Evolutionary conservation across 306 rosid genomes (phyloP), one percentile per base, ranked within the genome.

Genomic region (Albizia julibrissin): DNA sequence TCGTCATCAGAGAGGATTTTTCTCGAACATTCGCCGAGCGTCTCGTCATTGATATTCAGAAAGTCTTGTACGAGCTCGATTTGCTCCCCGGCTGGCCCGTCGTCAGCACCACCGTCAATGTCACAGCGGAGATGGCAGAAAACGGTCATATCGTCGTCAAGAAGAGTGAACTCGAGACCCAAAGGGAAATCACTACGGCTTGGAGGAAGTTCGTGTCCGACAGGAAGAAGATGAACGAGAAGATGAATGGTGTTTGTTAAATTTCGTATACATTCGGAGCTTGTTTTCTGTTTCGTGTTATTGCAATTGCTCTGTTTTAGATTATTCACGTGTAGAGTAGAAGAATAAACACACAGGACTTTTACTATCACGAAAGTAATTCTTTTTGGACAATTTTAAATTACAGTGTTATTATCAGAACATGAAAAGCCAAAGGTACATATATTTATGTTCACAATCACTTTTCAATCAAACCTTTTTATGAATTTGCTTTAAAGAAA

Each of bases 11-110:
- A 64, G 99, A 93, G 68, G 99, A 95, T 85, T 95, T 95, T 26
- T 91, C 99, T 0, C 91, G 94, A 42, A 93, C 99, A 26, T 88
- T 95, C 7, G 98, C 99, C 0, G 99, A 95, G 88, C 97, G 99
- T 54, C 94, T 95, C 0, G 97, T 87, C 58, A 22, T 3, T 6
- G 98, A 95, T 78, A 79, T 95, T 21, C 65, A 85, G 79, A 91
- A 92, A 74, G 97, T 89, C 47, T 1, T 95, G 81, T 89, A 90
- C n/a, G 99, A 95, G 76, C 95, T 95, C 6, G 99, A 95, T 26
- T 4, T 31, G 1, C 89, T 95, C 24, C 92, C 95, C 0, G 82
- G 91, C 1, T 89, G 64, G 91, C 69, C 88, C 9, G 68, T 72
- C 3, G n/a, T 83, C 9, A 83, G 78, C 43, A 56, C 82, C 74